Evolutionary conservation across 164 flowering plant species (phyloP).

Genomic region (Magnolia officinalis): DNA sequence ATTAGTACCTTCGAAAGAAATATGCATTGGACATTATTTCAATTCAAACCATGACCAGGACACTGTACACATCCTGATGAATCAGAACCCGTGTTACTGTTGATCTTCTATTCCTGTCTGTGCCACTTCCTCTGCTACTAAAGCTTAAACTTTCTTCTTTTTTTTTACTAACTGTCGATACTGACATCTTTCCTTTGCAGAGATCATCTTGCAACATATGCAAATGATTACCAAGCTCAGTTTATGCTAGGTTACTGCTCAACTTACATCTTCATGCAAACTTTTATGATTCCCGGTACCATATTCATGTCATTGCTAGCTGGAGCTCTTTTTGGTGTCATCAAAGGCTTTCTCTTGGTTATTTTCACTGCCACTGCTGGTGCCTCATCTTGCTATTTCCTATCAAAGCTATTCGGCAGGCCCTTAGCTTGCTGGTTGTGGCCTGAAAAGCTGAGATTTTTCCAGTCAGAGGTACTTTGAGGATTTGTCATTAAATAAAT

Average conservation of each 20-base stretch:
- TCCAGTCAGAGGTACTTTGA: conserved; percentile 80
- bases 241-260: conserved; percentile 94
- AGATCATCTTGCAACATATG: conserved; percentile 75
- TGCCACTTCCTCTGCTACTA: not conserved
- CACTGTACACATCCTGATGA: not conserved
- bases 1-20: not conserved
- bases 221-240: conserved; percentile 59
- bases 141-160: no score
- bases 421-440: conserved; percentile 87
- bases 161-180: not conserved
- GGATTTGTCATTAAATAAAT: not conserved
- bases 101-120: not conserved
- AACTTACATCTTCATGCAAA: conserved; percentile 96
- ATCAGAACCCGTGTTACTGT: not conserved
- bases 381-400: conserved; percentile 85
- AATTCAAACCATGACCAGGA: not conserved
- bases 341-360: conserved; percentile 74
- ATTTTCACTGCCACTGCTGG: conserved; percentile 95
- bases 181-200: conserved; percentile 32
- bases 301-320: conserved; percentile 96
- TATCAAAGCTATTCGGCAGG: conserved; percentile 91
- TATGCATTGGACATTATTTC: not conserved
- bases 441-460: conserved; percentile 87
- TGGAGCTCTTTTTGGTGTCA: conserved; percentile 94
- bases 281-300: conserved; percentile 99